Evolutionary conservation across 345 rosid species (phyloP), one percentile per base, ranked within the genome.

Genomic region (Gossypium arboreum): DNA sequence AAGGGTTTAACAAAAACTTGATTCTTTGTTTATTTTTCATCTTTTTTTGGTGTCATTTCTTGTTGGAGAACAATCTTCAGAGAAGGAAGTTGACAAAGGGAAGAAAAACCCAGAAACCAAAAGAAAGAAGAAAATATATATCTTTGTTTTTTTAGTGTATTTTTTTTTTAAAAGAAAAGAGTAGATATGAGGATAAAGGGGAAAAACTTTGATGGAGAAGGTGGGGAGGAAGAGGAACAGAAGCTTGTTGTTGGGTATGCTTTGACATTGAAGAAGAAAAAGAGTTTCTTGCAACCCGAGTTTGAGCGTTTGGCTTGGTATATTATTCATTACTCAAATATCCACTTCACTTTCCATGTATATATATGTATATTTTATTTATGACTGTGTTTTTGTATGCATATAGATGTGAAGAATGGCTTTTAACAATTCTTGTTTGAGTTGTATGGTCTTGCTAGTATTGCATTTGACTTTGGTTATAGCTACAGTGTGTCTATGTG

Each of bases 251-350:
- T 94, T 22, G 98, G 98, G 18, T 90, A 94, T 73, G 97, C 98
- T 78, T 87, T 94, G 77, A 94, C 97, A 60, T 79, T 88, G 7
- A 94, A 94, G 93, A 94, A 94, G 89, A 92, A 81, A 82, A 89
- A 87, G 83, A 89, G 98, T 82, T 94, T 94, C 80, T 83, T 94
- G 88, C 93, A 89, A 80, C 98, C 98, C 57, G 84, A 89, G 77
- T 90, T 94, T 75, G 93, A 89, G 82, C 73, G 75, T 50, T 79
- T 94, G 45, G 98, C 98, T 77, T 85, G 91, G 93, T 87, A 74
- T 10, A 17, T 51, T 51, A 27, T 25, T 27, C 47, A 51, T 17
- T n/a, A 74, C 77, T 64, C 58, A 55, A 74, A 74, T 50, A 12
- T n/a, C 17, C 27, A 48, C 56, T 45, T 50, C 13, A 1, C 7